Percentiles rank a stretch among this genome's conserved stretches.
Evolutionary conservation across 2,329 filamentous ascomycete species (phyloP).

Genomic region (Diplodia scrobiculata): DNA sequence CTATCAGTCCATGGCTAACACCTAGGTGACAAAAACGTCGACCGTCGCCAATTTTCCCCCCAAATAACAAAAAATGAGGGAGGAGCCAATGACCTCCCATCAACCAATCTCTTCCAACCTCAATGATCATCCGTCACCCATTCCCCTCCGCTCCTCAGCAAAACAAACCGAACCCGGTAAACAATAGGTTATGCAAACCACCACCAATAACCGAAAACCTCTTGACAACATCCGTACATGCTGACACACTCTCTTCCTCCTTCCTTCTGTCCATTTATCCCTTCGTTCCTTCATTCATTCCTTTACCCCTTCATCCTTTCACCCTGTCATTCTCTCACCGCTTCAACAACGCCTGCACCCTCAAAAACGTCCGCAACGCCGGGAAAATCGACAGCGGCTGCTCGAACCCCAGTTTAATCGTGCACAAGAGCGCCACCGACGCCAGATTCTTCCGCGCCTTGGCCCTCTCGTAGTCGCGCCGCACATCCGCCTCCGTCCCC

Average conservation of each 20-base stretch:
- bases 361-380: constrained; percentile 22
- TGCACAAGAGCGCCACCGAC: constrained; percentile 8
- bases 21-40: neutral
- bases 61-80: too few species aligned
- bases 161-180: too few species aligned
- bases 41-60: neutral
- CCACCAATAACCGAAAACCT: too few species aligned
- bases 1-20: too few species aligned
- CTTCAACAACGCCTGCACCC: constrained; percentile 24
- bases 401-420: constrained; percentile 22
- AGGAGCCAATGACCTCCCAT: too few species aligned
- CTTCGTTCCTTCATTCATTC: neutral
- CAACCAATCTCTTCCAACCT: too few species aligned
- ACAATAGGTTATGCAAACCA: too few species aligned
- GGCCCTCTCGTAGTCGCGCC: constrained; percentile 18
- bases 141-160: too few species aligned
- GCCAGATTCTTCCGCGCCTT: constrained; percentile 23
- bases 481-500: neutral
- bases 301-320: neutral
- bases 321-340: neutral
- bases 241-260: neutral
- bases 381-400: neutral
- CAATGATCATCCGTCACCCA: too few species aligned
- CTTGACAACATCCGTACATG: neutral
- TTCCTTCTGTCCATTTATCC: too few species aligned